phyloP scores from a whole-genome alignment of 306 rosid species.

The Acacia melanoxylon region DNA sequence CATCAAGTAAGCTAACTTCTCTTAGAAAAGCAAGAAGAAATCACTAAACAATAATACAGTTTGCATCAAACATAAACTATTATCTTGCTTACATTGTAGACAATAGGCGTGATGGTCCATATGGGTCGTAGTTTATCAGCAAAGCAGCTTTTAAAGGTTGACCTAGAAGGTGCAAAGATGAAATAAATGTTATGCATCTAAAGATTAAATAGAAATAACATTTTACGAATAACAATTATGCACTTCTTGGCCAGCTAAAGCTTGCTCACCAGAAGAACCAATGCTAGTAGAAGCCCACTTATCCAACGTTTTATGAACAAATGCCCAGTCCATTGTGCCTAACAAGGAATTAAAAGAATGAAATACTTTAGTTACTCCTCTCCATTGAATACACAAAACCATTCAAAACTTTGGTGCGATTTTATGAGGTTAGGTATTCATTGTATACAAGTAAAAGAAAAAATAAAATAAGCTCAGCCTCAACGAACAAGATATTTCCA shows the following conservation, averaged over 20 bases:
- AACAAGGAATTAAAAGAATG: slow-evolving; percentile 7
- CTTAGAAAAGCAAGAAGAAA: not conserved
- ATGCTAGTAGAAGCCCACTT: slow-evolving; percentile 61
- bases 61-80: slow-evolving; percentile 27
- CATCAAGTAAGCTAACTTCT: not conserved
- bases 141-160: slow-evolving; percentile 62
- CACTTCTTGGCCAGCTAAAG: not conserved
- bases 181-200: slow-evolving; percentile 18
- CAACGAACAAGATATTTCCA: not conserved
- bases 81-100: slow-evolving; percentile 71
- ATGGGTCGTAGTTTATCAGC: slow-evolving; percentile 63
- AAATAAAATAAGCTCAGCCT: not conserved
- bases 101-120: slow-evolving; percentile 62
- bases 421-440: not conserved
- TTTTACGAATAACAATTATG: not conserved
- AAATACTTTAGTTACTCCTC: slow-evolving; percentile 8
- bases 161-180: slow-evolving; percentile 39
- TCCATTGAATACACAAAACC: slow-evolving; percentile 3
- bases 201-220: not conserved
- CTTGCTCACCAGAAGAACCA: slow-evolving; percentile 62
- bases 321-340: slow-evolving; percentile 72
- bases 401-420: not conserved
- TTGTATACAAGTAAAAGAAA: not conserved
- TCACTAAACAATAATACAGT: not conserved
- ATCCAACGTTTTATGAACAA: slow-evolving; percentile 67